Percentiles rank a stretch among this genome's conserved stretches.
Evolutionary conservation across 495 filamentous ascomycete species (phyloP).

Genomic region (Hypoxylon fuscum): DNA sequence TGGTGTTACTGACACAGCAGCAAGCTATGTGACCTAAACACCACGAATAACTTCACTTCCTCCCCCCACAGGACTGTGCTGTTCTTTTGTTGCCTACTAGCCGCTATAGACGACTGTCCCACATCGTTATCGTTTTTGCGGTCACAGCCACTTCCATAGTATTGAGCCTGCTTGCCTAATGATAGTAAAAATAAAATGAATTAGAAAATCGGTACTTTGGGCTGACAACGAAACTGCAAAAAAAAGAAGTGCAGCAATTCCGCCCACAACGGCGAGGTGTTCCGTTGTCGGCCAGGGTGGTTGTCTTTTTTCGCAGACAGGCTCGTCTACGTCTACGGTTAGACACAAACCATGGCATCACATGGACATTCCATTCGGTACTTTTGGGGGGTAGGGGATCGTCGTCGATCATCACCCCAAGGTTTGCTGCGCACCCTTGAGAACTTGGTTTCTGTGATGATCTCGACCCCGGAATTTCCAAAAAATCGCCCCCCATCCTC

Average conservation of each 20-base stretch:
- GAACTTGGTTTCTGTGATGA: conserved; percentile 18
- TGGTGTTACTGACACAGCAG: no score
- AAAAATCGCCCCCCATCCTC: conserved; percentile 15
- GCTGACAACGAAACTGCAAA: no score
- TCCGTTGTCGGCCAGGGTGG: conserved; percentile 21
- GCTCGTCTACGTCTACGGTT: conserved; percentile 4
- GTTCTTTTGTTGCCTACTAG: neutral
- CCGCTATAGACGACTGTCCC: neutral
- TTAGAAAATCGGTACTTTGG: neutral
- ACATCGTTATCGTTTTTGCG: neutral
- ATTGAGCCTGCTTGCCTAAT: neutral
- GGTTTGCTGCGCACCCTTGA: conserved; percentile 15
- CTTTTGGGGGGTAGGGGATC: conserved; percentile 25
- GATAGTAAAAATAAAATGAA: neutral
- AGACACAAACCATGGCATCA: conserved; percentile 15
- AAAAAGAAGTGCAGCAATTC: neutral
- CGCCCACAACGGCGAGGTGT: conserved; percentile 8
- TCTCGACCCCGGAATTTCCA: conserved; percentile 36
- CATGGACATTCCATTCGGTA: conserved; percentile 17
- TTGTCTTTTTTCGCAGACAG: neutral
- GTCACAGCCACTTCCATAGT: neutral
- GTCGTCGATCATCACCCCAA: conserved; percentile 31
- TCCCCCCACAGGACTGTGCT: neutral
- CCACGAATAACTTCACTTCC: neutral
- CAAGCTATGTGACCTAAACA: no score